Evolutionary conservation across 2,329 filamentous ascomycete species (phyloP), one percentile per base, ranked within the genome.

Genomic region (Nigrograna mackinnonii): DNA sequence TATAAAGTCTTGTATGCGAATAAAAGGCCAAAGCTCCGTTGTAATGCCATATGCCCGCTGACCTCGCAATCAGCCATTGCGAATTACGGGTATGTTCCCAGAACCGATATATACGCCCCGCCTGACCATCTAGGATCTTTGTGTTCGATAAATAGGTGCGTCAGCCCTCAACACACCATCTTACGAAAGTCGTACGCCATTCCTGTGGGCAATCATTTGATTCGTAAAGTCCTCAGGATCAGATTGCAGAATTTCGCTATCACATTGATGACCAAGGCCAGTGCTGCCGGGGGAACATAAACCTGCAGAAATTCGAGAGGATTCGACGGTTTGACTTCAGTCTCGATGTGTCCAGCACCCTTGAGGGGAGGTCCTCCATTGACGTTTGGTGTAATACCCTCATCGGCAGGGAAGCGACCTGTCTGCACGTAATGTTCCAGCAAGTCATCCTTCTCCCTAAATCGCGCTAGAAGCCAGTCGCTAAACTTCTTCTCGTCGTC

Each of bases 391-490:
- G 48, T 55, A 4, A 37, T 43, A 4, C 55, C 62, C 1, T 57
- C 41, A 49, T 87, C 85, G 2, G 84, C 78, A 0, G 94, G 94
- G 60, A 99, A 95, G n/a, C 86, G 80, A 3, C 90, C 91, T 0
- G 84, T 90, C 39, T 69, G 55, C 21, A 71, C 70, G 66, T 91
- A 97, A 43, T 86, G 76, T 52, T 96, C 90, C 60, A 99, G 79
- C 4, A 97, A 73, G 12, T 82, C 80, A 57, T 99, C 94, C 69
- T 99, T 99, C 63, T 96, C 91, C 28, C 85, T 82, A 92, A 92
- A 99, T 33, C 91, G 81, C 28, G 86, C 79, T 34, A 86, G 79
- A 18, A 96, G 73, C 94, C 94, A 99, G 6, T 77, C 59, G 44
- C 92, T 86, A 62, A 99, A 97, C 19, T 78, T 73, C 22, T 86